Conservation (phyloP, 2,329 filamentous ascomycete species). For the Diatrype stigma region DNA sequence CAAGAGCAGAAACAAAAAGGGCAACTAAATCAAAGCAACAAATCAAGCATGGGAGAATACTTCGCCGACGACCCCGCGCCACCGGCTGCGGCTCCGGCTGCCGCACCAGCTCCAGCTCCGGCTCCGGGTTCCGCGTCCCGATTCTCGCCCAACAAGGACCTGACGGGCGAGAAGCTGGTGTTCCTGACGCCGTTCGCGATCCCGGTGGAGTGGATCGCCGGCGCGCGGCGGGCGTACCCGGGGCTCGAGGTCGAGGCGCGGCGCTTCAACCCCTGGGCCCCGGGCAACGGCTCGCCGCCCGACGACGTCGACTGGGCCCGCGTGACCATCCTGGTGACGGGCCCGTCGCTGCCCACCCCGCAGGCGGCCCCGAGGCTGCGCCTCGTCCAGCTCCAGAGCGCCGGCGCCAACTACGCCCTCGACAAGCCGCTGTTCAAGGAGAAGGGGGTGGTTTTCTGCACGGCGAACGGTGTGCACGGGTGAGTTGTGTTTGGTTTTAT, state of each 20-base stretch:
- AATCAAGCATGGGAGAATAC: not conserved
- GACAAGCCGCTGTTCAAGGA: constrained; percentile 44
- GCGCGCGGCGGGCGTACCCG: constrained; percentile 36
- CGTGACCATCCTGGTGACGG: constrained; percentile 46
- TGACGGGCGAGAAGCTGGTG: constrained; percentile 46
- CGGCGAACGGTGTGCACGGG: constrained; percentile 57
- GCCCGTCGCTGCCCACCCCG: constrained; percentile 36
- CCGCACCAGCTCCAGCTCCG: not conserved
- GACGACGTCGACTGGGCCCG: constrained; percentile 39
- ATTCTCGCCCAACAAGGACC: constrained; percentile 29
- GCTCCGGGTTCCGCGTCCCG: not conserved
- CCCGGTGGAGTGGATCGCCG: constrained; percentile 30
- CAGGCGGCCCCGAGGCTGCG: constrained; percentile 44
- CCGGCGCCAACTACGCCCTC: constrained; percentile 48
- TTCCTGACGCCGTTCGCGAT: constrained; percentile 32
- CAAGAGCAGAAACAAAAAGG: no score
- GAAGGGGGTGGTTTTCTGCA: constrained; percentile 47
- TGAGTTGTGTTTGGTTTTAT: constrained; percentile 28
- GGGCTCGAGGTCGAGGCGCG: constrained; percentile 37
- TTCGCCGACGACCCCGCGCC: not conserved
- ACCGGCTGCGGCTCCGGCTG: not conserved
- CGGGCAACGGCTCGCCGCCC: constrained; percentile 14
- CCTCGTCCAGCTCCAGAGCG: constrained; percentile 51
- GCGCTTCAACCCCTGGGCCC: constrained; percentile 25
- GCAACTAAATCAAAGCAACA: no score